Evolutionary conservation across 306 rosid genomes (phyloP).

Genomic region (Hippophae rhamnoides): DNA sequence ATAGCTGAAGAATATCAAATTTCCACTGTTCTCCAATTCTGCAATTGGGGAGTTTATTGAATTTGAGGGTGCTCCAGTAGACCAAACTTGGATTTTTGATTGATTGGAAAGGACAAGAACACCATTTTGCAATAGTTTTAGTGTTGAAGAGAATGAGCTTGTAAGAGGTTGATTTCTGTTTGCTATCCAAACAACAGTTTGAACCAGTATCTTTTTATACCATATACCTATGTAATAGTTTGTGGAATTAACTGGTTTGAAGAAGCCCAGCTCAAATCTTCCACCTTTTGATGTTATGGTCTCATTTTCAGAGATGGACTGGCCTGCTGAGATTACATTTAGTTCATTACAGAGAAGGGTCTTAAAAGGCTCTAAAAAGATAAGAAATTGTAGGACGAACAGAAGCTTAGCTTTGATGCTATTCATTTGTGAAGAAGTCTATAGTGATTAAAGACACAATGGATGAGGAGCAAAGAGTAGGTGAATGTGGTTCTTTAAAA

Average conservation of each 20-base stretch:
- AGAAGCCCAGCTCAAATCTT: slow-evolving; percentile 27
- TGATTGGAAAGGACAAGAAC: slow-evolving; percentile 3
- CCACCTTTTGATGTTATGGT: slow-evolving; percentile 12
- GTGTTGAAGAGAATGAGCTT: slow-evolving; percentile 19
- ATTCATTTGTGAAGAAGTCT: too few species aligned
- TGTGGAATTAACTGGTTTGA: slow-evolving; percentile 9
- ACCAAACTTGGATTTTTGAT: slow-evolving; percentile 17
- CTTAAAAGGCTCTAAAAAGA: not conserved
- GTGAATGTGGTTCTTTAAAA: too few species aligned
- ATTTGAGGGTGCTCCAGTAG: slow-evolving; percentile 2
- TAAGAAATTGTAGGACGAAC: not conserved
- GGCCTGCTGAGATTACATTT: slow-evolving; percentile 13
- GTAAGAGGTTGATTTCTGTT: slow-evolving; percentile 27
- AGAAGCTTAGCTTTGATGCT: too few species aligned
- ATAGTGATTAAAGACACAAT: too few species aligned
- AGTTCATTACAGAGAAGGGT: slow-evolving; percentile 1
- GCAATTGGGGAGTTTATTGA: slow-evolving; percentile 6
- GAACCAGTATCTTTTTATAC: slow-evolving; percentile 15
- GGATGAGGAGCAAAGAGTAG: too few species aligned
- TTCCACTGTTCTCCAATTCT: slow-evolving; percentile 20
- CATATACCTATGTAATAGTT: slow-evolving; percentile 30
- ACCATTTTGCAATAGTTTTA: slow-evolving; percentile 17
- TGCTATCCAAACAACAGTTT: slow-evolving; percentile 34
- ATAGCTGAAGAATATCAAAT: slow-evolving; percentile 15
- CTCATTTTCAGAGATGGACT: slow-evolving; percentile 13